Base-by-base conservation (phyloP, 768 basidiomycete species). In the Lentinula lateritia region DNA sequence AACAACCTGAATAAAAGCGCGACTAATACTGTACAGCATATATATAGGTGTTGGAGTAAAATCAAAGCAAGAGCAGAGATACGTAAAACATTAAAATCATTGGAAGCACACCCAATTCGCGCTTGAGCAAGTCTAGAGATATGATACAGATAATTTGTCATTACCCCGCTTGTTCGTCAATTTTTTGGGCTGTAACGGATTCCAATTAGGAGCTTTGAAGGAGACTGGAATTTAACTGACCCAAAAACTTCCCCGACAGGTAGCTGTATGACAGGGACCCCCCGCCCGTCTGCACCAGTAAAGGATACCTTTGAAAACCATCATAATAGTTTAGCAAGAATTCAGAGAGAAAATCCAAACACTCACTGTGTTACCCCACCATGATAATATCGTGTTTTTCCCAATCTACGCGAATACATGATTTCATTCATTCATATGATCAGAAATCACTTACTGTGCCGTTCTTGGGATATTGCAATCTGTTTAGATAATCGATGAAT, bases 351-450 rank as follows among this genome's bases (percentile, higher is more conserved):
- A 10, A 20, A 18, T 15, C 2, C n/a, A 10, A 9, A 12, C 8
- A 52, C 58, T 6, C 6, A 58, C 61, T 13, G 52, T 61, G 38
- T 61, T 61, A 3, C 61, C 61, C 61, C 61, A 61, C 61, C 61
- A 61, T 1, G 23, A 32, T n/a, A 45, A 7, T 34, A 61, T 61
- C n/a, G 52, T 61, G n/a, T 43, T 54, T 43, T 54, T n/a, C 32
- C 61, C 61, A 9, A 61, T 61, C 61, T 61, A 48, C 45, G 36
- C 5, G 34, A 2, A 39, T 12, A 42, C 50, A 10, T 13, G 18
- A 20, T 41, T 13, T 45, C 55, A 20, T 38, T 15, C 46, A 18
- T 28, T 20, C 28, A n/a, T 6, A 53, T 28, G 13, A 52, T 32
- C 20, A 12, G 34, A 43, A 34, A 20, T 6, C 7, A 50, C 61